These are phyloP conservation scores for Rhizomucor miehei DNA, from an alignment of 371 early-diverging fungal species.

Conservation along the genomic window DNA sequence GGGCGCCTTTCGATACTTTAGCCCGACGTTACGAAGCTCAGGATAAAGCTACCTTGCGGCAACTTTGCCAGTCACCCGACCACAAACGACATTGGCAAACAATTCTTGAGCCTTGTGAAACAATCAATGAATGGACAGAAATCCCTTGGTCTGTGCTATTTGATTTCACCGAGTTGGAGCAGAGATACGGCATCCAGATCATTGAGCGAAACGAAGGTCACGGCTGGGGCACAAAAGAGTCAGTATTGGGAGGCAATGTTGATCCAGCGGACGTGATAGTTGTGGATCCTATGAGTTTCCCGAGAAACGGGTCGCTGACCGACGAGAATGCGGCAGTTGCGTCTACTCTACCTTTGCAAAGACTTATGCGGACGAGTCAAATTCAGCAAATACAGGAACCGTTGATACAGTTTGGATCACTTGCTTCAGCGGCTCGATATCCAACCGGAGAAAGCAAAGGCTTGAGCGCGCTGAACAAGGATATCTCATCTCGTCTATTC, in stretches of 20 bases:
- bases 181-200: constrained; percentile 33
- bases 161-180: constrained; percentile 12
- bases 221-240: constrained; percentile 38
- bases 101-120: constrained; percentile 17
- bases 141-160: constrained; percentile 24
- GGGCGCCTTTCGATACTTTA: constrained; percentile 39
- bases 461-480: constrained; percentile 23
- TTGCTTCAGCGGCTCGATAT: constrained; percentile 38
- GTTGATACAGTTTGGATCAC: constrained; percentile 40
- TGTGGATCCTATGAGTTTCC: constrained; percentile 38
- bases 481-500: constrained; percentile 30
- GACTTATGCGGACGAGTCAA: constrained; percentile 25
- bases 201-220: constrained; percentile 36
- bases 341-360: constrained; percentile 12
- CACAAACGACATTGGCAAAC: constrained; percentile 16
- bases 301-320: constrained; percentile 22
- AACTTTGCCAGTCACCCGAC: constrained; percentile 15
- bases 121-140: constrained; percentile 24
- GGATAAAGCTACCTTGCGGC: constrained; percentile 20
- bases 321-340: constrained; percentile 26
- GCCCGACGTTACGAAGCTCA: constrained; percentile 36
- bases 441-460: constrained; percentile 17
- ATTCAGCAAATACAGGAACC: constrained; percentile 18
- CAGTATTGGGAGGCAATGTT: constrained; percentile 14
- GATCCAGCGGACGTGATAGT: constrained; percentile 20